Conservation (phyloP, 371 early-diverging fungal genomes). For the Saksenaea vasiformis region DNA sequence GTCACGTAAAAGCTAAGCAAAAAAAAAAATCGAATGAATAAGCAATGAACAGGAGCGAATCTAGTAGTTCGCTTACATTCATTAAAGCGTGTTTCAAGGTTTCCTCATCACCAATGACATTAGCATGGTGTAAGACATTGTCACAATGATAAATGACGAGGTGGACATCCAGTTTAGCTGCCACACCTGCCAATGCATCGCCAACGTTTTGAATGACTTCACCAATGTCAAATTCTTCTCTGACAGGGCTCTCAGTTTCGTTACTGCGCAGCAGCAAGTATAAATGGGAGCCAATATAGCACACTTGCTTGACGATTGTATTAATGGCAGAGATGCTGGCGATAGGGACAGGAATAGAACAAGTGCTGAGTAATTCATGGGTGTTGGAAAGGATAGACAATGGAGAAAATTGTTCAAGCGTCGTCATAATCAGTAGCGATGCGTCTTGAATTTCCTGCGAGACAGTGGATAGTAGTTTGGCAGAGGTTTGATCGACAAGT, state of each 20-base stretch:
- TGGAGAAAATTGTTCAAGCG: slow-evolving; percentile 47
- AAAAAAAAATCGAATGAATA: not conserved
- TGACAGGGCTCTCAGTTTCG: not conserved
- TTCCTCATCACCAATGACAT: slow-evolving; percentile 56
- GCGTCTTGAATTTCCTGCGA: slow-evolving; percentile 54
- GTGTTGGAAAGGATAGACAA: slow-evolving; percentile 28
- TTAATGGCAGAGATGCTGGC: slow-evolving; percentile 41
- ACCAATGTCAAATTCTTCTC: slow-evolving; percentile 55
- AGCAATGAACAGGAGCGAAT: not conserved
- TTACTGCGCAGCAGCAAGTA: slow-evolving; percentile 16
- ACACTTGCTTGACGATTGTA: slow-evolving; percentile 34
- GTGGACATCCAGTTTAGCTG: slow-evolving; percentile 51
- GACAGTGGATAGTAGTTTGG: not conserved
- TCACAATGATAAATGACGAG: slow-evolving; percentile 58
- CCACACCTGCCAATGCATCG: slow-evolving; percentile 57
- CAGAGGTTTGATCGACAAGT: slow-evolving; percentile 16
- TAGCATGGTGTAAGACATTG: slow-evolving; percentile 45
- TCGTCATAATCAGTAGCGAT: slow-evolving; percentile 44
- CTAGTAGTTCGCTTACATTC: slow-evolving; percentile 39
- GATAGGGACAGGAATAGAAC: slow-evolving; percentile 44
- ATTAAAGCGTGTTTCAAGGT: slow-evolving; percentile 54
- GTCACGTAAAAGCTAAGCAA: slow-evolving; percentile 38
- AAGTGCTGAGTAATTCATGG: slow-evolving; percentile 43
- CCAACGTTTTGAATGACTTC: slow-evolving; percentile 57
- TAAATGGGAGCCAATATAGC: slow-evolving; percentile 30